Evolutionary conservation across 2,329 filamentous ascomycete species (phyloP), one percentile per base, ranked within the genome.

Genomic region (Didymella exigua): DNA sequence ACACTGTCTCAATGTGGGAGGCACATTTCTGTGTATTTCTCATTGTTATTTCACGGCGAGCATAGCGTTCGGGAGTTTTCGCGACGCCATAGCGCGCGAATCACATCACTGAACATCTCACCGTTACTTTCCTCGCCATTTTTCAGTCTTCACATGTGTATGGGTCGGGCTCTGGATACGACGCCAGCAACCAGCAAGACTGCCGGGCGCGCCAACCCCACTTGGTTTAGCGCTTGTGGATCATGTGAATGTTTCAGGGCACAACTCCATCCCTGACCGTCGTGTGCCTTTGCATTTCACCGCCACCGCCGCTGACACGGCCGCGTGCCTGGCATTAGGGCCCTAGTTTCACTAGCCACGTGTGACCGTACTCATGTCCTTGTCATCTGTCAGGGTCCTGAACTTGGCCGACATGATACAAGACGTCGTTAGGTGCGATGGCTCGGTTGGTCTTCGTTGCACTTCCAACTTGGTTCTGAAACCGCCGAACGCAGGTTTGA

Each of bases 171-270:
- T 10, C 16, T 43, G 5, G 30, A 30, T 36, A 27, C 26, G 29
- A 19, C 14, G 29, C 29, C 36, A 34, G 21, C n/a, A 36, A 13
- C 21, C 36, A 55, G 52, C 24, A 55, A 47, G 41, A 50, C 29
- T 41, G 36, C 46, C 52, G 52, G 50, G 46, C 18, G 34, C 40
- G 38, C 44, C 34, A 49, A 37, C 44, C 38, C 21, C 16, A 34
- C 19, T 30, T 23, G 41, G 41, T 16, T 16, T 55, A 55, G 52
- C 41, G 47, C 27, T 3, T 19, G 29, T 40, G 29, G 24, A 50
- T 55, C 52, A 55, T 55, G 52, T 55, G 52, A 55, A 55, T 50
- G 52, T 49, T 55, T 54, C 50, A 49, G 27, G 16, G 23, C 38
- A 43, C 30, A 26, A 24, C 30, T 4, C 24, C 38, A 43, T 37